These are phyloP conservation scores for Ceraceosorus guamensis DNA, from an alignment of 1,284 basidiomycete species.

Conservation along the genomic window DNA sequence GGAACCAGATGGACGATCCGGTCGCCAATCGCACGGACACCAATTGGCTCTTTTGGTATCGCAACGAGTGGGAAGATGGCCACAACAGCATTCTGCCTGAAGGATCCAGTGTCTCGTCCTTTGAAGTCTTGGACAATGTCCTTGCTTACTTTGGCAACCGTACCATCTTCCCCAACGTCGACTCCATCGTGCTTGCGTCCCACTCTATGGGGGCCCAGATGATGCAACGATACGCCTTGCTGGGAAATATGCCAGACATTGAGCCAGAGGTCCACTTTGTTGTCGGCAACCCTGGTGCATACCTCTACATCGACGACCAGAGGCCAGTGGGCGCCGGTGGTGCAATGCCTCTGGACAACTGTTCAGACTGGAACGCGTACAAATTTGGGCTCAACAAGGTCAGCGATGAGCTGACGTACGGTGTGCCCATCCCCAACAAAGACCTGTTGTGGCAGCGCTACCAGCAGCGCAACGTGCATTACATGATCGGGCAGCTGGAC, in stretches of 20 bases:
- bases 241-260: constrained; percentile 17
- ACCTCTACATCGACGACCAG: constrained; percentile 22
- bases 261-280: constrained; percentile 26
- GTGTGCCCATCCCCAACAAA: constrained; percentile 6
- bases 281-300: constrained; percentile 36
- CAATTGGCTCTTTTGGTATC: constrained; percentile 23
- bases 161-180: constrained; percentile 29
- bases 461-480: constrained; percentile 22
- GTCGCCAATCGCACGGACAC: too few species aligned
- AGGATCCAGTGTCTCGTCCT: constrained; percentile 18
- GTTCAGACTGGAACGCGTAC: constrained; percentile 11
- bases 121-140: constrained; percentile 30
- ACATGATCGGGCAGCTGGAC: constrained; percentile 22
- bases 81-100: constrained; percentile 19
- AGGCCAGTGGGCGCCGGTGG: constrained; percentile 14
- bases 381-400: constrained; percentile 19
- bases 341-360: neutral
- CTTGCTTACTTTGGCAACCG: constrained; percentile 30
- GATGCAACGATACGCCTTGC: constrained; percentile 36
- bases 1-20: neutral
- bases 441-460: constrained; percentile 20
- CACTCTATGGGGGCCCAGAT: constrained; percentile 34
- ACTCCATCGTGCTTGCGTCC: constrained; percentile 29
- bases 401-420: constrained; percentile 12
- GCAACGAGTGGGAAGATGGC: constrained; percentile 23